Percentiles rank a stretch among this genome's conserved stretches.
Conservation (phyloP, 306 rosid genomes). For the Alnus glutinosa region DNA sequence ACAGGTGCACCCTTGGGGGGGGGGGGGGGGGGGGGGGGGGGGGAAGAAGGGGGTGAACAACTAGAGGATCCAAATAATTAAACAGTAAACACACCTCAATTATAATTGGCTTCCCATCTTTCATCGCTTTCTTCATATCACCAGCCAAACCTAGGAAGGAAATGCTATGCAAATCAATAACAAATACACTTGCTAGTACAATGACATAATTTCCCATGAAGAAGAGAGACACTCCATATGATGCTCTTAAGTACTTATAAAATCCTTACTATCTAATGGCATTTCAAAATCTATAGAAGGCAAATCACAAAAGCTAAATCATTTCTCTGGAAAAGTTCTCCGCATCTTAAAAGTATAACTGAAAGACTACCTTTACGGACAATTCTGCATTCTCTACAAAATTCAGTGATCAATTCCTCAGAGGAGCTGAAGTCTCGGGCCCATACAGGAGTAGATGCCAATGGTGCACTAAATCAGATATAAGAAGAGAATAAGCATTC, state of each 20-base stretch:
- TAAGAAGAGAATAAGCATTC: constrained; percentile 27
- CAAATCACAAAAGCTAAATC: constrained; percentile 1
- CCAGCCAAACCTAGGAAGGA: constrained; percentile 85
- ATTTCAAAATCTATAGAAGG: constrained; percentile 4
- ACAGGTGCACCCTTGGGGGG: too few relatives aligned
- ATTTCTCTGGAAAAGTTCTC: not conserved
- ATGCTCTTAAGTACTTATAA: constrained; percentile 1
- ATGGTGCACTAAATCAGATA: constrained; percentile 67
- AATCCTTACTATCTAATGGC: constrained; percentile 5
- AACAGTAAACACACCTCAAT: constrained; percentile 63
- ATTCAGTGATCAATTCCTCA: constrained; percentile 87
- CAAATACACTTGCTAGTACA: not conserved
- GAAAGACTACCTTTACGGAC: constrained; percentile 76
- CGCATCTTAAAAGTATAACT: constrained; percentile 6
- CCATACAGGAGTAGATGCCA: constrained; percentile 89
- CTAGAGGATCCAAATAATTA: not conserved
- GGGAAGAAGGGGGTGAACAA: not conserved
- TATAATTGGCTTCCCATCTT: constrained; percentile 97
- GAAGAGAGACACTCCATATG: constrained; percentile 11
- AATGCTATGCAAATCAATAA: constrained; percentile 23
- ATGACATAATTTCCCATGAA: not conserved
- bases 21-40: not conserved
- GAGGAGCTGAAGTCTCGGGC: constrained; percentile 83
- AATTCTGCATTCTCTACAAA: constrained; percentile 97
- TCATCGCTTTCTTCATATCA: constrained; percentile 97